These are phyloP conservation scores for Colletotrichum godetiae DNA, from an alignment of 2,329 filamentous ascomycete genomes.

Conservation along the genomic window DNA sequence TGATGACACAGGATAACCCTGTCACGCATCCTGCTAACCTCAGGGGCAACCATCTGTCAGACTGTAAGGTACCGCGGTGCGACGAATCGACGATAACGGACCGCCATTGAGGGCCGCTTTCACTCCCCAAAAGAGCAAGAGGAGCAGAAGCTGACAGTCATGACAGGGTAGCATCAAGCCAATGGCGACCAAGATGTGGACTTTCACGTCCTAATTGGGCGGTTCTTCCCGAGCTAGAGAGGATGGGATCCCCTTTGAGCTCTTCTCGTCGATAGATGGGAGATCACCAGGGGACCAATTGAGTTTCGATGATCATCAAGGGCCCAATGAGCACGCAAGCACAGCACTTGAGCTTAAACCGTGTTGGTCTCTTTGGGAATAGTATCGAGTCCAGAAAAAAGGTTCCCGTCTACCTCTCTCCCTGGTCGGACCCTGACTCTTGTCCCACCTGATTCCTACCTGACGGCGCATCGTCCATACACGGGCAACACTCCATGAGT, in stretches of 20 bases:
- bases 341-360: neutral
- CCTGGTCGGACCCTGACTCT: neutral
- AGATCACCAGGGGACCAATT: neutral
- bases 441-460: slow-evolving; percentile 24
- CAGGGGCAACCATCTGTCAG: slow-evolving; percentile 19
- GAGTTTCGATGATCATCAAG: neutral
- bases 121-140: neutral
- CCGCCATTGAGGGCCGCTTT: neutral
- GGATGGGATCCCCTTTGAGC: neutral
- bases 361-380: neutral
- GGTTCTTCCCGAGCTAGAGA: neutral
- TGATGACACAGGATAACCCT: neutral
- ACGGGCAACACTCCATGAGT: slow-evolving; percentile 9
- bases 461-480: slow-evolving; percentile 18
- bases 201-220: slow-evolving; percentile 9
- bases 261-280: neutral
- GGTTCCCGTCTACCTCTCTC: neutral
- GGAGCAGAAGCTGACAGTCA: neutral
- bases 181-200: neutral
- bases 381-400: neutral
- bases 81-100: slow-evolving; percentile 9
- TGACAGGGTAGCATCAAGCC: neutral
- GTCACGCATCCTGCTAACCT: neutral
- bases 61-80: neutral
- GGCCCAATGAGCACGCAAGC: neutral